Percentiles rank a stretch among this genome's conserved stretches.
phyloP scores from a whole-genome alignment of 139 green algal genomes.

The Astrephomene gubernaculifera region DNA sequence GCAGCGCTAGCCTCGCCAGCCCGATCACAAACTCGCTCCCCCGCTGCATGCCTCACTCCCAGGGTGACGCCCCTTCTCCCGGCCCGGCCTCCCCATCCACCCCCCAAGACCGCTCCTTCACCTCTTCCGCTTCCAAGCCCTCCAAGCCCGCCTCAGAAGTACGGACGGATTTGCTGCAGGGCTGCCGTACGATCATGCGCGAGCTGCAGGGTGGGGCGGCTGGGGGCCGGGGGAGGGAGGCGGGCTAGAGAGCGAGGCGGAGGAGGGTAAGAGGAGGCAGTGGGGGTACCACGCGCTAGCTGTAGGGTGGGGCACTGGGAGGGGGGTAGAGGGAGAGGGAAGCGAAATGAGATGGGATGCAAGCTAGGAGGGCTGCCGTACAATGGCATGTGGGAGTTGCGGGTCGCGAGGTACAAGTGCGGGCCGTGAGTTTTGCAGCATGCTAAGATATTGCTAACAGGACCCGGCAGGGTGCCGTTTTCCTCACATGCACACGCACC shows the following conservation, averaged over 20 bases:
- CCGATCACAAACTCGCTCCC: too few species aligned
- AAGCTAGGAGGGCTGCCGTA: background rate
- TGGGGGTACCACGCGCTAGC: background rate
- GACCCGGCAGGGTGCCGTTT: too few species aligned
- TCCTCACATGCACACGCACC: too few species aligned
- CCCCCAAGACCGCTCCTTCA: background rate
- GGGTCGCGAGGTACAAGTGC: too few species aligned
- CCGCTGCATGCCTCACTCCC: background rate
- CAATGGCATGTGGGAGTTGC: too few species aligned
- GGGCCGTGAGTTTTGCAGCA: too few species aligned
- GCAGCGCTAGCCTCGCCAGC: background rate
- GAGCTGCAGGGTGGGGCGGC: conserved; percentile 33
- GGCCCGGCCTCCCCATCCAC: background rate
- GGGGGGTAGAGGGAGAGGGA: background rate
- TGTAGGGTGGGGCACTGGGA: background rate
- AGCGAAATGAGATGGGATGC: background rate
- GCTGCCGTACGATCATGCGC: conserved; percentile 26
- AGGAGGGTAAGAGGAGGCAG: background rate
- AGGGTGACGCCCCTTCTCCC: background rate
- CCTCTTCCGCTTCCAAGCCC: conserved; percentile 9
- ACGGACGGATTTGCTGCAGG: conserved; percentile 14
- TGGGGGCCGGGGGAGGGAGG: background rate
- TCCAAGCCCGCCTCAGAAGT: conserved; percentile 17
- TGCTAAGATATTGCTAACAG: too few species aligned
- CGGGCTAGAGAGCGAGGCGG: background rate